Conservation (phyloP, 768 basidiomycete genomes). For the Gautieria morchelliformis region DNA sequence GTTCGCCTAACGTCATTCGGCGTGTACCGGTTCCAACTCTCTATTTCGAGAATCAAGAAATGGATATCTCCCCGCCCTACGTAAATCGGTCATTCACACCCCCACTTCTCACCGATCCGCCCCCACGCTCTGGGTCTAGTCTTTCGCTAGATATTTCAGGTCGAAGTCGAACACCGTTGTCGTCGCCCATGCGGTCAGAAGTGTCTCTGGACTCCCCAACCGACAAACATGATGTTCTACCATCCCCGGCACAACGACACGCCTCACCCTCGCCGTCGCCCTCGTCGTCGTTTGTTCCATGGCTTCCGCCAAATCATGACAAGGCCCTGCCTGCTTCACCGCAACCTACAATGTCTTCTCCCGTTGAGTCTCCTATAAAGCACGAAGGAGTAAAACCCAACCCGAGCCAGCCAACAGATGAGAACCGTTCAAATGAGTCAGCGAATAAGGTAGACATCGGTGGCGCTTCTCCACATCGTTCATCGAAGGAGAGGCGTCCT, state of each 20-base stretch:
- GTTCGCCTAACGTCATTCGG: slow-evolving; percentile 37
- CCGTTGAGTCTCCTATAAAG: neutral
- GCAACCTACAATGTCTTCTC: neutral
- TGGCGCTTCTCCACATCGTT: neutral
- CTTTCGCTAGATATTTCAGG: slow-evolving; percentile 16
- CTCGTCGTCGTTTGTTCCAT: slow-evolving; percentile 1
- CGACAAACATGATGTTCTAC: neutral
- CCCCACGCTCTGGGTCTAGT: slow-evolving; percentile 5
- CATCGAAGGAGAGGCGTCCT: neutral
- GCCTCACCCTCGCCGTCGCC: neutral
- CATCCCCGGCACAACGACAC: neutral
- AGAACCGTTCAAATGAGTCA: neutral
- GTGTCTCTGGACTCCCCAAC: slow-evolving; percentile 10
- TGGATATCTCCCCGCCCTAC: slow-evolving; percentile 27
- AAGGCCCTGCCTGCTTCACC: slow-evolving; percentile 5
- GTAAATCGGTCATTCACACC: slow-evolving; percentile 9
- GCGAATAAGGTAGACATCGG: neutral
- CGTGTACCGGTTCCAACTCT: slow-evolving; percentile 25
- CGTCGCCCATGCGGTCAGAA: slow-evolving; percentile 17
- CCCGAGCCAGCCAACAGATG: no score
- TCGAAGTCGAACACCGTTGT: slow-evolving; percentile 12
- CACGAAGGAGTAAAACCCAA: neutral
- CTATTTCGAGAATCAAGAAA: neutral
- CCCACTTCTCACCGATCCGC: slow-evolving; percentile 3
- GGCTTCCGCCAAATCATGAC: neutral